phyloP scores from a whole-genome alignment of 2,329 filamentous ascomycete species.

The Ilyonectria destructans region DNA sequence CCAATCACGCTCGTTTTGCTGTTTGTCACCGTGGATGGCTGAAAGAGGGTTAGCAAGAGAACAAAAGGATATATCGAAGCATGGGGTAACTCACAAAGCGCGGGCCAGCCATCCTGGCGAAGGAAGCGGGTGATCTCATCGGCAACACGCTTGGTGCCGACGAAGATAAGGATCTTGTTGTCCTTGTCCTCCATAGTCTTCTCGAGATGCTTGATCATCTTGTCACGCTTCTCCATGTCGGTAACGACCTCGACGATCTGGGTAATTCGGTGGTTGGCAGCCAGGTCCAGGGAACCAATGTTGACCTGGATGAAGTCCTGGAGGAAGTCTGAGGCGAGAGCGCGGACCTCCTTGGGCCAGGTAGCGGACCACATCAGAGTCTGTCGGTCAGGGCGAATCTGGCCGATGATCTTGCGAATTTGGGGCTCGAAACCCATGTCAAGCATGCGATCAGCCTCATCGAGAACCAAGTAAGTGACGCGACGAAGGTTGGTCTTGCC shows the following conservation, averaged over 20 bases:
- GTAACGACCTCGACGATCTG: constrained; percentile 97
- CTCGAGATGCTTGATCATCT: constrained; percentile 97
- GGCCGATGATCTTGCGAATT: constrained; percentile 97
- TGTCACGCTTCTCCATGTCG: constrained; percentile 97
- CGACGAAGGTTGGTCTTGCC: constrained; percentile 98
- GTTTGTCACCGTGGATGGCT: constrained; percentile 99
- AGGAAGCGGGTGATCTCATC: constrained; percentile 98
- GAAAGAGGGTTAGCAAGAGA: constrained; percentile 54
- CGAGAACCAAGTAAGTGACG: constrained; percentile 97
- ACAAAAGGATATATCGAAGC: constrained; percentile 51
- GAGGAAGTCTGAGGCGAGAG: constrained; percentile 91
- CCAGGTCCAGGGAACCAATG: constrained; percentile 95
- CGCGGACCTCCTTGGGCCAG: constrained; percentile 98
- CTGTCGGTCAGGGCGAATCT: constrained; percentile 98
- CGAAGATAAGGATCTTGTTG: constrained; percentile 98
- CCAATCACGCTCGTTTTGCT: constrained; percentile 99
- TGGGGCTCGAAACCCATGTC: constrained; percentile 99
- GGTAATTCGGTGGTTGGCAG: constrained; percentile 97
- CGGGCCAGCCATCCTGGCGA: constrained; percentile 97
- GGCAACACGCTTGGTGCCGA: constrained; percentile 92
- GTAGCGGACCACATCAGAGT: constrained; percentile 99
- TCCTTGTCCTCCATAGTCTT: constrained; percentile 97
- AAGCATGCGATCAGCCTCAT: constrained; percentile 99
- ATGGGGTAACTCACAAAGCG: constrained; percentile 80
- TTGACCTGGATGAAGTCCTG: constrained; percentile 99